Percentiles rank a stretch among this genome's conserved stretches.
These are phyloP conservation scores for Gremmenia infestans DNA, from an alignment of 2,329 filamentous ascomycete species.

Conservation along the genomic window DNA sequence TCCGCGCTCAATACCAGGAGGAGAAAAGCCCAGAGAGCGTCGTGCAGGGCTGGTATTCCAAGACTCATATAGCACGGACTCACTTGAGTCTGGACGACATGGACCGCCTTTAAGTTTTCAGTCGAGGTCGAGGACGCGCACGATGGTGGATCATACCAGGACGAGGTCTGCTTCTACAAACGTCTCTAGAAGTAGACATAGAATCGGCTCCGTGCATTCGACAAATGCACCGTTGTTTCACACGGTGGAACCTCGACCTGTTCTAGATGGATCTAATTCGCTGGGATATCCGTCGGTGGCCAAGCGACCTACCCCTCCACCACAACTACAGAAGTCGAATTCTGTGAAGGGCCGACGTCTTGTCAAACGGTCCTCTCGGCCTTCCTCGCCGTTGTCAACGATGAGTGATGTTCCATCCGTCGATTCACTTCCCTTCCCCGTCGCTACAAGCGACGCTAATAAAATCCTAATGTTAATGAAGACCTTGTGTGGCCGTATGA, in stretches of 20 bases:
- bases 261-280: conserved; percentile 33
- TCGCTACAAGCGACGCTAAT: conserved; percentile 63
- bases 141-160: conserved; percentile 38
- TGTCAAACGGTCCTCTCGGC: conserved; percentile 50
- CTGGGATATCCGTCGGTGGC: conserved; percentile 39
- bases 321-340: conserved; percentile 29
- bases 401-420: conserved; percentile 50
- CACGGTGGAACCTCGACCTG: conserved; percentile 39
- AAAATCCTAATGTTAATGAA: conserved; percentile 74
- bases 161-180: conserved; percentile 35
- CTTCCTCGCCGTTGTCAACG: conserved; percentile 44
- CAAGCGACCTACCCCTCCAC: conserved; percentile 30
- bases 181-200: conserved; percentile 48
- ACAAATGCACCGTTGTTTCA: conserved; percentile 49
- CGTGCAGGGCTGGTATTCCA: conserved; percentile 59
- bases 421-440: conserved; percentile 54
- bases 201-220: conserved; percentile 67
- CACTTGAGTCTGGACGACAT: conserved; percentile 14
- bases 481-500: conserved; percentile 72
- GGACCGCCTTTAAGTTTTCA: conserved; percentile 29
- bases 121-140: conserved; percentile 44
- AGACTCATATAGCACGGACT: conserved; percentile 46
- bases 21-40: conserved; percentile 36
- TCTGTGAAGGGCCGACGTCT: conserved; percentile 46
- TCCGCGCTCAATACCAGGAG: conserved; percentile 42